Percentiles rank a stretch among this genome's conserved stretches.
These are phyloP conservation scores for Solanum paucissectum DNA, from an alignment of 257 asterid species.

Conservation along the genomic window DNA sequence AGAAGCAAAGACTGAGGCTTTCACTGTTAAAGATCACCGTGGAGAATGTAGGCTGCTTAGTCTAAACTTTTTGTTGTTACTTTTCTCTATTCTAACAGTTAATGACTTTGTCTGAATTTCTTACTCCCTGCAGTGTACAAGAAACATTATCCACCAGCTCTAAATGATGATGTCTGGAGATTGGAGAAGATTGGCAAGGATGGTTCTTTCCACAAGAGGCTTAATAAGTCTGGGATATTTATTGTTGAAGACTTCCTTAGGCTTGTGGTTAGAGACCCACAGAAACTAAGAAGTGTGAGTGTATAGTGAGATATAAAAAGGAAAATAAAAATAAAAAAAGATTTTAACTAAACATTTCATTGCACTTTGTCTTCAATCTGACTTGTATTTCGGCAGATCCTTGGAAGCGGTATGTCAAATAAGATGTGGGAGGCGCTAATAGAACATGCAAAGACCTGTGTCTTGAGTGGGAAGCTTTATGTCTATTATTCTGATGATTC, in stretches of 20 bases:
- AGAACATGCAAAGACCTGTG: slow-evolving; percentile 93
- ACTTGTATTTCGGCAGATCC: slow-evolving; percentile 39
- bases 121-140: slow-evolving; percentile 64
- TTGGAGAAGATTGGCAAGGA: slow-evolving; percentile 99
- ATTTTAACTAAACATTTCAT: background rate
- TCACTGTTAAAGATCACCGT: slow-evolving; percentile 90
- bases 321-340: background rate
- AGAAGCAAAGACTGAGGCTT: slow-evolving; percentile 96
- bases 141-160: slow-evolving; percentile 93
- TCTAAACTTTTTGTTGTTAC: background rate
- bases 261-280: slow-evolving; percentile 82
- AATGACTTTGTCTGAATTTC: background rate
- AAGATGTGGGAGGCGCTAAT: slow-evolving; percentile 98
- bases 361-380: background rate
- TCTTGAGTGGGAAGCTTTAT: slow-evolving; percentile 84
- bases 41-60: slow-evolving; percentile 68
- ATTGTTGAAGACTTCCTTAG: slow-evolving; percentile 87
- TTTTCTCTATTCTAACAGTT: background rate
- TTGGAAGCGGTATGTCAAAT: slow-evolving; percentile 98
- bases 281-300: slow-evolving; percentile 78
- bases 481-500: slow-evolving; percentile 78
- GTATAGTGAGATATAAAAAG: background rate
- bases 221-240: slow-evolving; percentile 66
- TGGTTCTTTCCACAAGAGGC: slow-evolving; percentile 96
- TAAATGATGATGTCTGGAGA: slow-evolving; percentile 95